Evolutionary conservation across 257 asterid genomes (phyloP).

Genomic region (Solanum arcanum): DNA sequence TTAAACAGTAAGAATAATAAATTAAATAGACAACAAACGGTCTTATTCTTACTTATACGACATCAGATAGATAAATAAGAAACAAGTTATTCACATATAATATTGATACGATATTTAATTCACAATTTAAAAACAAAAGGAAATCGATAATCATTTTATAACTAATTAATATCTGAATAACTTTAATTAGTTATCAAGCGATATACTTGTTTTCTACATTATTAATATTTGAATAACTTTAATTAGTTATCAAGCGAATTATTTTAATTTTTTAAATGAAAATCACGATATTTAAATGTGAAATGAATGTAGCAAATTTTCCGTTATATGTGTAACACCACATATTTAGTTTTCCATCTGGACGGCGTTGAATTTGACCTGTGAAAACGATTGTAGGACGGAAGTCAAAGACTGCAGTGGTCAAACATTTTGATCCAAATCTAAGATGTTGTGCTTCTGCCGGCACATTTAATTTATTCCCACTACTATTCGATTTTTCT

Average conservation of each 20-base stretch:
- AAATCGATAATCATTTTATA: no score
- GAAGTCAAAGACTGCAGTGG: neutral
- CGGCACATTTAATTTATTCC: neutral
- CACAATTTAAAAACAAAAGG: no score
- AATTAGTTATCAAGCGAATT: no score
- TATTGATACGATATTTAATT: no score
- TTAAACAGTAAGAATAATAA: neutral
- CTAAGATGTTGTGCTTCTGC: neutral
- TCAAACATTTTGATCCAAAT: neutral
- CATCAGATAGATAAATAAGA: no score
- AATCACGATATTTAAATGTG: neutral
- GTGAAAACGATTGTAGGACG: neutral
- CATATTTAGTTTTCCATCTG: neutral
- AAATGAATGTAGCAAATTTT: neutral
- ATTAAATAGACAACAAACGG: neutral
- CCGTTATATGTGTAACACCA: neutral
- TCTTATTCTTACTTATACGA: neutral
- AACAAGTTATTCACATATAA: no score
- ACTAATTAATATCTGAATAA: no score
- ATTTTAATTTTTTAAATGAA: neutral
- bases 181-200: no score
- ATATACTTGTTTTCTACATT: no score
- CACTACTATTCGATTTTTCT: neutral
- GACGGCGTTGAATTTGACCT: neutral
- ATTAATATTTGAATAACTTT: no score